phyloP scores from a whole-genome alignment of 148 eudicot species.

The Linanthus parryae region DNA sequence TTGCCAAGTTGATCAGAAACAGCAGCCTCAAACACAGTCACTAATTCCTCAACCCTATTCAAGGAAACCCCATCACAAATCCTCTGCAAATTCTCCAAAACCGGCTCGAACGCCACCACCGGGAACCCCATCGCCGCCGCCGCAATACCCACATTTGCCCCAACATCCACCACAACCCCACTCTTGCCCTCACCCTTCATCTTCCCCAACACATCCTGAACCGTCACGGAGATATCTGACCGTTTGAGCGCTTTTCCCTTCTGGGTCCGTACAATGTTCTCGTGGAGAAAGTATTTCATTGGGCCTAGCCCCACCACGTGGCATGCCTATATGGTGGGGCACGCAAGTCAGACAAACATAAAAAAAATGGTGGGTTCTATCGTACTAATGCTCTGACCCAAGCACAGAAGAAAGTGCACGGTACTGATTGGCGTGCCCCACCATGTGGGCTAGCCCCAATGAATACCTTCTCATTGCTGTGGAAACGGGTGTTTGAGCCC shows the following conservation, averaged over 20 bases:
- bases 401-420: too few species aligned
- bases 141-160: slow-evolving; percentile 99
- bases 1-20: slow-evolving; percentile 69
- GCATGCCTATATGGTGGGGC: slow-evolving; percentile 68
- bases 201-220: slow-evolving; percentile 67
- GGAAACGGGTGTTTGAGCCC: slow-evolving; percentile 68
- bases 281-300: too few species aligned
- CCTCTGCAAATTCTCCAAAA: slow-evolving; percentile 90
- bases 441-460: too few species aligned
- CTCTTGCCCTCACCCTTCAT: too few species aligned
- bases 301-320: too few species aligned
- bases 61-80: slow-evolving; percentile 86
- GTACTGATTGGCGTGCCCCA: too few species aligned
- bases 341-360: slow-evolving; percentile 72
- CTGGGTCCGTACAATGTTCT: slow-evolving; percentile 66
- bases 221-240: slow-evolving; percentile 72
- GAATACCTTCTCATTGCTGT: too few species aligned
- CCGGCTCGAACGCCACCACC: slow-evolving; percentile 85
- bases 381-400: too few species aligned
- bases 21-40: slow-evolving; percentile 79
- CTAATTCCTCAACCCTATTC: slow-evolving; percentile 59
- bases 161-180: slow-evolving; percentile 84
- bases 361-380: too few species aligned
- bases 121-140: slow-evolving; percentile 91
- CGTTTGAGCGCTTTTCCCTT: slow-evolving; percentile 67